Conservation (phyloP, 2,329 filamentous ascomycete genomes). For the Stemphylium vesicarium region DNA sequence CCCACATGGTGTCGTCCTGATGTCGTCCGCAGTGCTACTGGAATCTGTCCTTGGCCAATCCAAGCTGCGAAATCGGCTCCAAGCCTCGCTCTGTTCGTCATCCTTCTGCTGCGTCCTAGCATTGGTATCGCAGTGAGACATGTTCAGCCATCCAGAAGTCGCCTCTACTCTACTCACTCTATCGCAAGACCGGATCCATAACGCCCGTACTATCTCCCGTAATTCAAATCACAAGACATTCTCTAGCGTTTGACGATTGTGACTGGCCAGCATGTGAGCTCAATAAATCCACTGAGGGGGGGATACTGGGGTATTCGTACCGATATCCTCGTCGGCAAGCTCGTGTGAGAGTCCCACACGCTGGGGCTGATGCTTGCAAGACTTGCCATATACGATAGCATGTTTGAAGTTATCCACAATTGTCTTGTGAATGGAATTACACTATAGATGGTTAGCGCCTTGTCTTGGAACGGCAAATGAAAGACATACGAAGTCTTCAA, state of each 20-base stretch:
- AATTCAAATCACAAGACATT: conserved; percentile 17
- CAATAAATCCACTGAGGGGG: conserved; percentile 14
- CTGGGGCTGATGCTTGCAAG: conserved; percentile 98
- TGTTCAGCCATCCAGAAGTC: conserved; percentile 36
- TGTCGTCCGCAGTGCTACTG: conserved; percentile 42
- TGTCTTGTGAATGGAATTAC: conserved; percentile 94
- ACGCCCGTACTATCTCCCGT: conserved; percentile 24
- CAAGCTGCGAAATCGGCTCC: conserved; percentile 34
- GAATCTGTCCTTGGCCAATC: conserved; percentile 42
- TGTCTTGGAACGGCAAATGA: conserved; percentile 11
- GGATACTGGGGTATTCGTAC: conserved; percentile 58
- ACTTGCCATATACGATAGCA: conserved; percentile 95
- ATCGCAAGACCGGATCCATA: conserved; percentile 25
- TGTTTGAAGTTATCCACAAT: conserved; percentile 96
- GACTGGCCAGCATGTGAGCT: conserved; percentile 44
- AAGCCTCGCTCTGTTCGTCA: conserved; percentile 39
- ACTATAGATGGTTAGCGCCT: conserved; percentile 64
- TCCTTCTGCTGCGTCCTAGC: conserved; percentile 36
- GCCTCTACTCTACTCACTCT: conserved; percentile 34
- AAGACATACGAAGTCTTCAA: conserved; percentile 91
- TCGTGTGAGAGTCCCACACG: conserved; percentile 90
- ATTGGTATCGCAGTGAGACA: conserved; percentile 42
- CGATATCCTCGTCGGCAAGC: conserved; percentile 95
- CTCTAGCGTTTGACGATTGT: conserved; percentile 52
- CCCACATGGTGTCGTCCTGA: conserved; percentile 41